A percentile compares a stretch with the other conserved stretches of the same genome.
phyloP scores from a whole-genome alignment of 441 rosid species.

The Arabidopsis hybrid region DNA sequence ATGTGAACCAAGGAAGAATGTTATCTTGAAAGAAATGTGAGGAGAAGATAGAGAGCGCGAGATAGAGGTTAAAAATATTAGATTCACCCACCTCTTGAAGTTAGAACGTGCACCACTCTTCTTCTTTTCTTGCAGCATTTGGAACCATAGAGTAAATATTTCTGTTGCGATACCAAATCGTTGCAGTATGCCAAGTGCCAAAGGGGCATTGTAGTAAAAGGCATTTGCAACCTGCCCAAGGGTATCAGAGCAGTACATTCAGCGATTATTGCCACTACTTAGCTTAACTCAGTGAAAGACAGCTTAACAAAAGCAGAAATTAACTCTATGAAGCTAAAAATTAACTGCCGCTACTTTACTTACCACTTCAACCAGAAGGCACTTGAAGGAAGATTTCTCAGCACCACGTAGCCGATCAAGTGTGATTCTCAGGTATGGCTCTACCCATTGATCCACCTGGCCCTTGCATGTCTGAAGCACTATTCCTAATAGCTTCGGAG shows the following conservation, averaged over 20 bases:
- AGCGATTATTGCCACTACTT: conserved; percentile 27
- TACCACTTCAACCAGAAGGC: conserved; percentile 98
- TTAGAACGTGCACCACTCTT: conserved; percentile 77
- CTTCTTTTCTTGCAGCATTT: conserved; percentile 89
- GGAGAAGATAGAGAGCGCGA: background rate
- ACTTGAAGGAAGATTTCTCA: conserved; percentile 82
- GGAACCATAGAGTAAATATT: conserved; percentile 86
- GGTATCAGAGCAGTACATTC: conserved; percentile 31
- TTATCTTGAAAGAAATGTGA: background rate
- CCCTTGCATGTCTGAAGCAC: conserved; percentile 96
- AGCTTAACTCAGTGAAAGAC: conserved; percentile 15
- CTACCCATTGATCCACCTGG: conserved; percentile 96
- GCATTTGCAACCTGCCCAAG: conserved; percentile 84
- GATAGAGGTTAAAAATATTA: conserved; percentile 5
- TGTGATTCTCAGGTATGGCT: conserved; percentile 86
- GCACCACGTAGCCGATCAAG: conserved; percentile 80
- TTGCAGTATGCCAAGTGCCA: conserved; percentile 79
- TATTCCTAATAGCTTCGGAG: conserved; percentile 92
- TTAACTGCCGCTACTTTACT: conserved; percentile 37
- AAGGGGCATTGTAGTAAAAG: conserved; percentile 81
- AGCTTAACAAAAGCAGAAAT: conserved; percentile 2
- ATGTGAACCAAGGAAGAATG: conserved; percentile 31
- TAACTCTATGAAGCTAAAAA: conserved; percentile 14
- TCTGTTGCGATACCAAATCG: conserved; percentile 78
- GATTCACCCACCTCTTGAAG: conserved; percentile 76